Percentiles rank a stretch among this genome's conserved stretches.
phyloP scores from a whole-genome alignment of 2,329 filamentous ascomycete species.

The Pseudofabraea citricarpa region DNA sequence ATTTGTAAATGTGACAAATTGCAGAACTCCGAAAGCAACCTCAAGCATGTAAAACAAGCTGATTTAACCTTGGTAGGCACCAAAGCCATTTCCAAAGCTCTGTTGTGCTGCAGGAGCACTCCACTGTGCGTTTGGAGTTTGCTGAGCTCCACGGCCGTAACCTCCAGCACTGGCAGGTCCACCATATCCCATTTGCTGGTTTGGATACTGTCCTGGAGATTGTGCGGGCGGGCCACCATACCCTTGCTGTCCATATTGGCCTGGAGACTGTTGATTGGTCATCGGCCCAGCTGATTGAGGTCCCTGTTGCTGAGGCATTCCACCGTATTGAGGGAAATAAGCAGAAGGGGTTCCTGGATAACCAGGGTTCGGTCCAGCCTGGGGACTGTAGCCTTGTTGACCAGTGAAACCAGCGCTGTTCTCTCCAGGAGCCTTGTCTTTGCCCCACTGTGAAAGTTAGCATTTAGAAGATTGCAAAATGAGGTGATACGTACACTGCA shows the following conservation, averaged over 20 bases:
- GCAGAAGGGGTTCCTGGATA: constrained; percentile 74
- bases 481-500: constrained; percentile 83
- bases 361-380: constrained; percentile 64
- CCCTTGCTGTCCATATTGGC: constrained; percentile 58
- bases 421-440: constrained; percentile 88
- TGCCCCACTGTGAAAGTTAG: constrained; percentile 75
- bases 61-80: constrained; percentile 60
- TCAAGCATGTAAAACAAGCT: constrained; percentile 10
- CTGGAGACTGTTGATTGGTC: constrained; percentile 33
- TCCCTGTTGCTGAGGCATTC: constrained; percentile 41
- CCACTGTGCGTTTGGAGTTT: constrained; percentile 30
- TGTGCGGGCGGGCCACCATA: constrained; percentile 59
- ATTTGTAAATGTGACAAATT: constrained; percentile 9
- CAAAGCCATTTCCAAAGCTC: constrained; percentile 58
- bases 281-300: constrained; percentile 31
- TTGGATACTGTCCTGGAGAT: constrained; percentile 58
- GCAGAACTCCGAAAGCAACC: constrained; percentile 3
- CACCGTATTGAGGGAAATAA: constrained; percentile 93
- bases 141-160: constrained; percentile 69
- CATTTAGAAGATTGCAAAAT: too few relatives aligned
- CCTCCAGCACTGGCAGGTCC: constrained; percentile 73
- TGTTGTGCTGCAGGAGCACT: constrained; percentile 49
- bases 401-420: constrained; percentile 69
- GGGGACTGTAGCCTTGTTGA: constrained; percentile 64
- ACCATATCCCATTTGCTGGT: constrained; percentile 68